These are phyloP conservation scores for Cystobasidium pallidum DNA, from an alignment of 1,284 basidiomycete species.

Conservation along the genomic window DNA sequence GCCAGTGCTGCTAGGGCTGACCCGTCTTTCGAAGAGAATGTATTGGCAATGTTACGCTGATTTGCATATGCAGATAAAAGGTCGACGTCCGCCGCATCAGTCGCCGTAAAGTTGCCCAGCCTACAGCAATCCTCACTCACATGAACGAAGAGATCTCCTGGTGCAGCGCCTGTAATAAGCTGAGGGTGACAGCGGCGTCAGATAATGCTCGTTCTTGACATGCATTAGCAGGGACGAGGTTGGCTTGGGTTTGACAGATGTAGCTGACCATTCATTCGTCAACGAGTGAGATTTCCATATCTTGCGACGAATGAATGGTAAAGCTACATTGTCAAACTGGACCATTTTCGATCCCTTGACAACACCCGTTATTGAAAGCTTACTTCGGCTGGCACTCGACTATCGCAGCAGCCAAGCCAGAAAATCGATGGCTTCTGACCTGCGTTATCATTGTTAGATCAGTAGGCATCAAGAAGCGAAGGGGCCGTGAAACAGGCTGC, in stretches of 20 bases:
- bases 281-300: too few species aligned
- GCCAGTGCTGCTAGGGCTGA: conserved; percentile 76
- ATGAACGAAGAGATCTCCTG: conserved; percentile 43
- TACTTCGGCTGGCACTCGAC: conserved; percentile 63
- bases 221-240: too few species aligned
- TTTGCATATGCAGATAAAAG: background rate
- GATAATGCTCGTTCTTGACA: background rate
- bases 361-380: conserved; percentile 2
- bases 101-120: background rate
- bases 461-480: background rate
- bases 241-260: too few species aligned
- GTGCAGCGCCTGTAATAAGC: conserved; percentile 43
- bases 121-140: background rate
- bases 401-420: conserved; percentile 75
- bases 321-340: too few species aligned
- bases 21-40: conserved; percentile 74
- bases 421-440: conserved; percentile 75
- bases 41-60: conserved; percentile 55
- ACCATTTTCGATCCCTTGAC: too few species aligned
- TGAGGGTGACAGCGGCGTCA: background rate
- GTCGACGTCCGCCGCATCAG: background rate
- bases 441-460: background rate
- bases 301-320: too few species aligned
- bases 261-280: too few species aligned
- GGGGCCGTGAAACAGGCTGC: background rate